Percentiles rank a stretch among this genome's conserved stretches.
These are phyloP conservation scores for Coniochaeta sp. DNA, from an alignment of 2,329 filamentous ascomycete species.

Conservation along the genomic window DNA sequence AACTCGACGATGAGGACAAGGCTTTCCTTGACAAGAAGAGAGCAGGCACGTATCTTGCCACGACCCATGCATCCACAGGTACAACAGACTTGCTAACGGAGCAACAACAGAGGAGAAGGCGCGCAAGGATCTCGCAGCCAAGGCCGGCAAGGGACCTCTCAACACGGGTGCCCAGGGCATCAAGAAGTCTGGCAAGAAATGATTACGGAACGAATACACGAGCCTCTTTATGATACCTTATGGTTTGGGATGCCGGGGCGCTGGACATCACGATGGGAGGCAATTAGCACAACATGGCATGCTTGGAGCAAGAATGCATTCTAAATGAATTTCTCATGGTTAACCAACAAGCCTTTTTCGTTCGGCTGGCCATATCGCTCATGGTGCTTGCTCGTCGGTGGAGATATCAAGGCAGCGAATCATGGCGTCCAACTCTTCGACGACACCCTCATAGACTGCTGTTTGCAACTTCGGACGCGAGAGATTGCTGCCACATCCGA, in stretches of 20 bases:
- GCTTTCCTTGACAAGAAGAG: conserved; percentile 78
- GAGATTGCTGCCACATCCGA: background rate
- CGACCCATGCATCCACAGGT: no score
- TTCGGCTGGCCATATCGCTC: background rate
- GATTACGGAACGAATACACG: conserved; percentile 19
- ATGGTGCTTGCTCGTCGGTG: background rate
- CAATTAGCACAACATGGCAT: background rate
- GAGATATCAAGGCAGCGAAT: background rate
- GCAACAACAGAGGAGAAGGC: conserved; percentile 64
- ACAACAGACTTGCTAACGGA: conserved; percentile 11
- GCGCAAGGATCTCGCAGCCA: conserved; percentile 74
- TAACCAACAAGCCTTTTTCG: background rate
- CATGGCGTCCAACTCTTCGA: conserved; percentile 1
- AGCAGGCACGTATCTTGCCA: conserved; percentile 62
- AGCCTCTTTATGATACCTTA: conserved; percentile 1
- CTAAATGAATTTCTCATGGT: background rate
- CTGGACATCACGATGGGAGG: background rate
- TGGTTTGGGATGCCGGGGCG: conserved; percentile 2
- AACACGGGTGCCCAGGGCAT: conserved; percentile 82
- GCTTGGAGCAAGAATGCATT: background rate
- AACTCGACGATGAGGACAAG: conserved; percentile 80
- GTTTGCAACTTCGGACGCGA: background rate
- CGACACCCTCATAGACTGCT: background rate
- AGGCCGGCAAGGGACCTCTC: conserved; percentile 82
- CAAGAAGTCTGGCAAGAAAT: conserved; percentile 99